These are phyloP conservation scores for Coemansia sp. DNA, from an alignment of 192 early-diverging fungal species.

Conservation along the genomic window DNA sequence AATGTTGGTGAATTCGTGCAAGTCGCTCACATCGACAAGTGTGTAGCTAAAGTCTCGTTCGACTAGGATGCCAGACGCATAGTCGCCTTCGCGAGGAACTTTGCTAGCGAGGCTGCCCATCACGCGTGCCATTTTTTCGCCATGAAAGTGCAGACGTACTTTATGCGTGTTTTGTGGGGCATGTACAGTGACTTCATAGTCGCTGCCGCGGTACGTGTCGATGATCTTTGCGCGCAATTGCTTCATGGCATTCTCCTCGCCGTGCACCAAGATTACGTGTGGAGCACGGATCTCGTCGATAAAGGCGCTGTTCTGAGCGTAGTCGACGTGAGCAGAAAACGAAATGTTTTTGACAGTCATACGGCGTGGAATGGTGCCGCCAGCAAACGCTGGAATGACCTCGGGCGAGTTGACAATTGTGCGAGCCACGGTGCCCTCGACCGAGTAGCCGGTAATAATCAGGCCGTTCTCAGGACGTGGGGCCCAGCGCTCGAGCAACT, in stretches of 20 bases:
- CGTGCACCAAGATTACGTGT: conserved; percentile 93
- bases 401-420: conserved; percentile 82
- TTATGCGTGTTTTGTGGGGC: conserved; percentile 89
- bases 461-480: conserved; percentile 89
- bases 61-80: conserved; percentile 80
- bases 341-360: conserved; percentile 92
- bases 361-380: conserved; percentile 76
- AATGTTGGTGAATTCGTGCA: conserved; percentile 83
- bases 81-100: conserved; percentile 68
- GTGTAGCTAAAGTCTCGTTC: conserved; percentile 88
- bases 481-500: conserved; percentile 95
- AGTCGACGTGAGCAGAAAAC: conserved; percentile 98
- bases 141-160: conserved; percentile 89
- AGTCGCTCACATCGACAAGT: conserved; percentile 77
- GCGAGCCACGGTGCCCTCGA: conserved; percentile 93
- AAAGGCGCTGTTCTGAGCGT: conserved; percentile 92
- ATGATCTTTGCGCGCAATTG: conserved; percentile 83
- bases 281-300: conserved; percentile 93
- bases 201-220: conserved; percentile 77
- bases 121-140: conserved; percentile 93
- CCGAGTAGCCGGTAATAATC: conserved; percentile 96
- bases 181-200: conserved; percentile 79
- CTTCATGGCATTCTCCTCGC: conserved; percentile 93
- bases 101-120: conserved; percentile 76
- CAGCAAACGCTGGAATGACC: conserved; percentile 79